Evolutionary conservation across 1,284 basidiomycete species (phyloP).

Genomic region (Trichosporon faecale): DNA sequence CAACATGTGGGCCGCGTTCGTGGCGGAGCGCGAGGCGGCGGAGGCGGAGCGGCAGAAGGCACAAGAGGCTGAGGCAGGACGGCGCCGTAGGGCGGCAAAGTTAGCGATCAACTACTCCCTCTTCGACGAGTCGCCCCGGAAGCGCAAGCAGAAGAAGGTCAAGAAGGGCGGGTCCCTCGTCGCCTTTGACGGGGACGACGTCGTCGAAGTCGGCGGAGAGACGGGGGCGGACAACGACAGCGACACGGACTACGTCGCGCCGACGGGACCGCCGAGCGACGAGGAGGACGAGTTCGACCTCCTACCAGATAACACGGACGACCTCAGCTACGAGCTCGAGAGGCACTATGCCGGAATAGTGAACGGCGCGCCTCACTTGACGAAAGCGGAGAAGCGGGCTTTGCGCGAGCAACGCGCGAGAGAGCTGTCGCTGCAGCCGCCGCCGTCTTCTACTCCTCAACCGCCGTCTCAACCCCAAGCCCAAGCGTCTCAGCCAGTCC

Average conservation of each 20-base stretch:
- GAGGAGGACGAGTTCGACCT: constrained; percentile 3
- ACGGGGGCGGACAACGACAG: neutral
- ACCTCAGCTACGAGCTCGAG: constrained; percentile 12
- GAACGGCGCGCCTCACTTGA: neutral
- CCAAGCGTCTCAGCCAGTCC: neutral
- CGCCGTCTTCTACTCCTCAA: neutral
- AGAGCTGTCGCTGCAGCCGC: neutral
- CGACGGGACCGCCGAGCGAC: neutral
- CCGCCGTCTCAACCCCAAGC: neutral
- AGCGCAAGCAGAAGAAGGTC: constrained; percentile 16
- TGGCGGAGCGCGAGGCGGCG: constrained; percentile 21
- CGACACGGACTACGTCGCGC: neutral
- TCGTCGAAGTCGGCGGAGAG: neutral
- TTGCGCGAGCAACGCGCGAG: neutral
- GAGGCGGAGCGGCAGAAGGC: constrained; percentile 3
- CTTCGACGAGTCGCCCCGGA: constrained; percentile 4
- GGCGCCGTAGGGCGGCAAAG: constrained; percentile 13
- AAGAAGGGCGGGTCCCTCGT: neutral
- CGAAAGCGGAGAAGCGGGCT: neutral
- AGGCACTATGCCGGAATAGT: neutral
- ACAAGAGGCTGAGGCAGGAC: neutral
- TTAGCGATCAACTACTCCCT: constrained; percentile 11
- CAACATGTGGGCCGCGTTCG: constrained; percentile 67
- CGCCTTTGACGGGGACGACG: neutral
- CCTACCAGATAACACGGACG: constrained; percentile 4